Base-by-base conservation (phyloP, 2,329 filamentous ascomycete genomes). In the Aspergillus flavus region DNA sequence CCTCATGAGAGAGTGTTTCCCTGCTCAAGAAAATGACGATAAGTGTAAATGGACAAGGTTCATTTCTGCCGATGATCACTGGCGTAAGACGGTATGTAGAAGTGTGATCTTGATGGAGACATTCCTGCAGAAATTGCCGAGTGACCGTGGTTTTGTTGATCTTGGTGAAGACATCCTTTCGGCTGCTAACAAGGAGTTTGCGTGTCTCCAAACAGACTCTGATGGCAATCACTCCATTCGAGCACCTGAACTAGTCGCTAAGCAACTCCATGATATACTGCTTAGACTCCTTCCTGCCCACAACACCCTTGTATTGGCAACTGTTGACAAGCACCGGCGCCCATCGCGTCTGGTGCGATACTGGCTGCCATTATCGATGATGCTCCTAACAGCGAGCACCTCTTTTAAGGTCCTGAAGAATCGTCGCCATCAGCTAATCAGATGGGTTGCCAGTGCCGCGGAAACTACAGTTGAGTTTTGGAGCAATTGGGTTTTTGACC, bases 401-500 rank as follows among this genome's bases (percentile, higher is more conserved):
- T 84, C 96, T n/a, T 82, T 98, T 19, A 89, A 89, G 26, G 86
- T 98, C 43, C 78, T 96, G 34, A 83, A 91, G 64, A 92, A 90
- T 73, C 86, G 89, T 58, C 88, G 87, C 70, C 90, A 90, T 23
- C 91, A 94, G 68, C 90, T 99, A 23, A 68, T 92, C 30, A 84
- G 87, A 54, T 97, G 94, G 93, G 83, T 96, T 52, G 83, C 85
- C 41, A 91, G 95, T 67, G 80, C 97, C 30, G 94, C 93, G 9
- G 81, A 83, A 1, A 99, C 95, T 0, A 81, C 89, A 1, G 85
- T 91, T 59, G 94, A 96, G 76, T 99, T 99, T 75, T 97, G 94
- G 91, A 84, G 89, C 64, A 99, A 99, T 76, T 99, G 95, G 95
- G 91, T 99, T 3, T 82, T 99, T 12, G 91, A 96, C 67, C 95